Evolutionary conservation across 805 yeast species (phyloP).

Genomic region (Diddensiella caesifluorescens): DNA sequence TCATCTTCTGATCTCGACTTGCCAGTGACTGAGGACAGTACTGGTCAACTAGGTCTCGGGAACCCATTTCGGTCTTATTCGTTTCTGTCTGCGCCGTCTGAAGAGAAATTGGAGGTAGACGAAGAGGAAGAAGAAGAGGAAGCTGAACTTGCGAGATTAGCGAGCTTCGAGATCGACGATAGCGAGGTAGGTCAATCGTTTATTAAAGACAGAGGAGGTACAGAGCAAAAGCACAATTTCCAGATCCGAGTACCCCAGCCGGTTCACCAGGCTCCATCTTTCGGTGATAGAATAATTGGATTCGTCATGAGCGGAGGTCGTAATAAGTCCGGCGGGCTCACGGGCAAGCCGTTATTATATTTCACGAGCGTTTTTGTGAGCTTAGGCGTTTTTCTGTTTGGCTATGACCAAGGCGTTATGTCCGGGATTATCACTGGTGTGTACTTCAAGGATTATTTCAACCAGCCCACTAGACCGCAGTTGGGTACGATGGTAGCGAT

Average conservation of each 20-base stretch:
- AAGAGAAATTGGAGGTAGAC: not conserved
- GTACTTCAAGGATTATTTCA: constrained; percentile 62
- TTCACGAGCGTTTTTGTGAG: constrained; percentile 41
- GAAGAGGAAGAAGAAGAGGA: not conserved
- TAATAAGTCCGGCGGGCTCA: constrained; percentile 18
- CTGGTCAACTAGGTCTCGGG: not conserved
- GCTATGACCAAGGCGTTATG: constrained; percentile 88
- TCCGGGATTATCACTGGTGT: constrained; percentile 76
- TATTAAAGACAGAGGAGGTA: not conserved
- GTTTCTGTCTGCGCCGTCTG: not conserved
- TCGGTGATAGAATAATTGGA: constrained; percentile 21
- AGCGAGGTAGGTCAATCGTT: constrained; percentile 1
- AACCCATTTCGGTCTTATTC: constrained; percentile 1
- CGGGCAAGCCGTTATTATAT: constrained; percentile 36
- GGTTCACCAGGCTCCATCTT: constrained; percentile 18
- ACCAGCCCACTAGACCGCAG: constrained; percentile 65
- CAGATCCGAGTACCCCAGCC: constrained; percentile 20
- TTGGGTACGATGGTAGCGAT: constrained; percentile 87
- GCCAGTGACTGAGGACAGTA: not conserved
- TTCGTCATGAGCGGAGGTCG: constrained; percentile 25
- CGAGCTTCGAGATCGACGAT: constrained; percentile 11
- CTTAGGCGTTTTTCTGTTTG: constrained; percentile 58
- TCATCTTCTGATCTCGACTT: constrained; percentile 9
- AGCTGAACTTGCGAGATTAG: not conserved
- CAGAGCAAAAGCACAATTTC: not conserved